Evolutionary conservation across 768 basidiomycete species (phyloP).

Genomic region (Dioszegia hungarica): DNA sequence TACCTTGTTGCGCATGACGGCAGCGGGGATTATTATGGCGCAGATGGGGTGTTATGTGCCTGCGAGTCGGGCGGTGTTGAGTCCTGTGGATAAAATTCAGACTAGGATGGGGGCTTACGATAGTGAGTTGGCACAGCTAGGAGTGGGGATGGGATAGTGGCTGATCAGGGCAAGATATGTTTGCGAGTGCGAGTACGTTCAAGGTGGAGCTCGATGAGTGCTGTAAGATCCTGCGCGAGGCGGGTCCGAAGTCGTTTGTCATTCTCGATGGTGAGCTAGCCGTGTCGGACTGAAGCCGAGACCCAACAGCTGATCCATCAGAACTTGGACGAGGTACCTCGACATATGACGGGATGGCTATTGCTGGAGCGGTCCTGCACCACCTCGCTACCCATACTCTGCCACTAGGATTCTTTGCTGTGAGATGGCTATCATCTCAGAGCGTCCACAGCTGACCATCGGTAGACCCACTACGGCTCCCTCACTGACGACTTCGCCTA

Average conservation of each 20-base stretch:
- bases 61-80: conserved; percentile 76
- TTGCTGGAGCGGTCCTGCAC: conserved; percentile 91
- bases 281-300: too few species aligned
- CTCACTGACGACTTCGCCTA: conserved; percentile 89
- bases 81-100: conserved; percentile 81
- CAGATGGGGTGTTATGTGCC: conserved; percentile 95
- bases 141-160: neutral
- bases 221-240: conserved; percentile 87
- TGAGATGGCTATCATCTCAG: too few species aligned
- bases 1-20: conserved; percentile 84
- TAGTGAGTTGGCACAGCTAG: conserved; percentile 53
- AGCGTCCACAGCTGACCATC: neutral
- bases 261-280: conserved; percentile 75
- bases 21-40: conserved; percentile 82
- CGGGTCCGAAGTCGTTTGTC: conserved; percentile 87
- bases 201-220: conserved; percentile 98
- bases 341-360: conserved; percentile 98
- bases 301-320: conserved; percentile 49
- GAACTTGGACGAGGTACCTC: conserved; percentile 94
- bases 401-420: conserved; percentile 86
- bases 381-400: conserved; percentile 88
- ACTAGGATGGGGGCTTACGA: conserved; percentile 99
- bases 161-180: conserved; percentile 38
- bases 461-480: conserved; percentile 82
- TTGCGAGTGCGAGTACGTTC: conserved; percentile 61